Evolutionary conservation across 768 basidiomycete species (phyloP).

Genomic region (Tricholoma hemisulphureum): DNA sequence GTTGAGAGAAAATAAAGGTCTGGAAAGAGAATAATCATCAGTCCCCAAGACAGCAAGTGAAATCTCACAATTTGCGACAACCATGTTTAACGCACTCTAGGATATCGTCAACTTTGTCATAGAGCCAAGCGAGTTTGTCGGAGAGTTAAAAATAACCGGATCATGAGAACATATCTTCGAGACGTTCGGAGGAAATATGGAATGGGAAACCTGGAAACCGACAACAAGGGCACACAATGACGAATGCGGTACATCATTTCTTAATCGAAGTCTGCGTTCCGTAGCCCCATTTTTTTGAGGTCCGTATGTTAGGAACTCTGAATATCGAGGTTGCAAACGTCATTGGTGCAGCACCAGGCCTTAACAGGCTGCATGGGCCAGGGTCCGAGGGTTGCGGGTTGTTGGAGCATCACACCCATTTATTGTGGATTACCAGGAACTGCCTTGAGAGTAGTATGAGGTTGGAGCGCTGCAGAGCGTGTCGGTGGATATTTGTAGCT

Average conservation of each 20-base stretch:
- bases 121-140: neutral
- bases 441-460: too few relatives aligned
- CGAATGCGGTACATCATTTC: neutral
- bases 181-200: neutral
- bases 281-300: neutral
- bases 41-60: neutral
- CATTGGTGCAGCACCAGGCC: too few relatives aligned
- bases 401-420: too few relatives aligned
- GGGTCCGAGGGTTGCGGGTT: too few relatives aligned
- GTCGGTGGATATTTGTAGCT: neutral
- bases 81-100: neutral
- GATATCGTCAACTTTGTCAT: neutral
- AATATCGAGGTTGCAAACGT: neutral
- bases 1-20: neutral
- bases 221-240: neutral
- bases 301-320: neutral
- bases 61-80: neutral
- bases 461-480: too few relatives aligned
- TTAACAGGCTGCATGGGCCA: too few relatives aligned
- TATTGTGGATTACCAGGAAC: too few relatives aligned
- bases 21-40: neutral
- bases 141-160: neutral
- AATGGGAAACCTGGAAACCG: neutral
- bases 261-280: neutral
- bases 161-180: neutral